Conservation (phyloP, 768 basidiomycete genomes). For the Amanita polypyramis region DNA sequence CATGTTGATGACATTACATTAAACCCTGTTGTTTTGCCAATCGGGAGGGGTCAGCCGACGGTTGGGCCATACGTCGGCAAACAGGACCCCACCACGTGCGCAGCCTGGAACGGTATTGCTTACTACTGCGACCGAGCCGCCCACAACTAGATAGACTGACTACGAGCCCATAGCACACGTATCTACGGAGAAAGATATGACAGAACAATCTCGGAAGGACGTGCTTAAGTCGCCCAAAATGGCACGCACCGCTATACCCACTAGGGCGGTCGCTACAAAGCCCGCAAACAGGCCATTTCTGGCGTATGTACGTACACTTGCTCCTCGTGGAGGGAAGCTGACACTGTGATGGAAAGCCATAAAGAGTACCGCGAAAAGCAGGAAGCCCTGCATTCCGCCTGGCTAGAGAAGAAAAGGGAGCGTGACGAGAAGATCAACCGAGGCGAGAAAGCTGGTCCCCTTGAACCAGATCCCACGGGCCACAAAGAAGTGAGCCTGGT, state of each 20-base stretch:
- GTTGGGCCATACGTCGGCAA: too few relatives aligned
- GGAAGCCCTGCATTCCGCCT: slow-evolving; percentile 50
- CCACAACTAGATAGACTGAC: too few relatives aligned
- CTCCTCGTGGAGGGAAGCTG: not conserved
- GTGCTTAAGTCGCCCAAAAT: slow-evolving; percentile 36
- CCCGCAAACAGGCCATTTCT: slow-evolving; percentile 80
- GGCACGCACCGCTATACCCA: slow-evolving; percentile 51
- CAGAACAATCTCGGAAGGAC: slow-evolving; percentile 28
- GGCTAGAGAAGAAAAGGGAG: slow-evolving; percentile 60
- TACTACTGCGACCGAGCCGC: too few relatives aligned
- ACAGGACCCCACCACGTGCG: too few relatives aligned
- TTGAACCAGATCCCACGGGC: slow-evolving; percentile 65
- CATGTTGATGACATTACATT: too few relatives aligned
- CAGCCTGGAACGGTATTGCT: too few relatives aligned
- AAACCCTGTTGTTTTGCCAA: too few relatives aligned
- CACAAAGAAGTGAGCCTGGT: slow-evolving; percentile 53
- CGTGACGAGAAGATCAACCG: slow-evolving; percentile 63
- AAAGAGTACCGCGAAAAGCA: slow-evolving; percentile 55
- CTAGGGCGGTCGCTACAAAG: slow-evolving; percentile 71
- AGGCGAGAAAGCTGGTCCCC: slow-evolving; percentile 64
- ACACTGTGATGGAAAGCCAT: slow-evolving; percentile 31
- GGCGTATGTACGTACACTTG: slow-evolving; percentile 33
- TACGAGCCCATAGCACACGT: slow-evolving; percentile 21
- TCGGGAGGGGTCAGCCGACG: too few relatives aligned
- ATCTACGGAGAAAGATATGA: slow-evolving; percentile 56